These are phyloP conservation scores for Acanthamoeba triangularis DNA, from an alignment of 208 protist genomes.

Conservation along the genomic window DNA sequence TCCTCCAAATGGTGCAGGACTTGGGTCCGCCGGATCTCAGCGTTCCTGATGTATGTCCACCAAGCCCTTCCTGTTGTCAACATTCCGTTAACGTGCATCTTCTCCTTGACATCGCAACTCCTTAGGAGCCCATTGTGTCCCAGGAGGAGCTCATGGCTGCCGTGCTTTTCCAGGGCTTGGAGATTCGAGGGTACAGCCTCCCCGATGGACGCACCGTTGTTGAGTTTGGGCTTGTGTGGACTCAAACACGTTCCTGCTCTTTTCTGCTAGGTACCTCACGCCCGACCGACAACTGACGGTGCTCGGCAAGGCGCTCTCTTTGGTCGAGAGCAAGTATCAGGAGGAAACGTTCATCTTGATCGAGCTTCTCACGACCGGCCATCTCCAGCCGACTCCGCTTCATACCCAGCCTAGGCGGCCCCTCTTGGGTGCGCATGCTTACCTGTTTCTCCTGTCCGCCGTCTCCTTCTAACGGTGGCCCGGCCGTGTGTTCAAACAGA, in stretches of 20 bases:
- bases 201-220: not conserved
- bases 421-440: not conserved
- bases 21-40: not conserved
- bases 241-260: not conserved
- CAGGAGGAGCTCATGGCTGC: constrained; percentile 39
- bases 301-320: constrained; percentile 27
- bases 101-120: not conserved
- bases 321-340: constrained; percentile 15
- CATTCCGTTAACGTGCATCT: not conserved
- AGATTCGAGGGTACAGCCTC: constrained; percentile 5
- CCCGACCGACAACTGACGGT: constrained; percentile 43
- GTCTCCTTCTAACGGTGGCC: not conserved
- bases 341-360: constrained; percentile 26
- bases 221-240: too few relatives aligned
- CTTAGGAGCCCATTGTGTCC: constrained; percentile 3
- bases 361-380: constrained; percentile 6
- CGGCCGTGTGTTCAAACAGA: not conserved
- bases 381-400: not conserved
- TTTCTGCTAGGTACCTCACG: not conserved
- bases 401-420: constrained; percentile 13
- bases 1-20: constrained; percentile 16
- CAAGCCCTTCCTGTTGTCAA: not conserved
- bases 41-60: not conserved
- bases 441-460: not conserved
- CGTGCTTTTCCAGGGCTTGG: not conserved